Evolutionary conservation across 768 basidiomycete genomes (phyloP), one percentile per base, ranked within the genome.

Genomic region (Royoungia palumana): DNA sequence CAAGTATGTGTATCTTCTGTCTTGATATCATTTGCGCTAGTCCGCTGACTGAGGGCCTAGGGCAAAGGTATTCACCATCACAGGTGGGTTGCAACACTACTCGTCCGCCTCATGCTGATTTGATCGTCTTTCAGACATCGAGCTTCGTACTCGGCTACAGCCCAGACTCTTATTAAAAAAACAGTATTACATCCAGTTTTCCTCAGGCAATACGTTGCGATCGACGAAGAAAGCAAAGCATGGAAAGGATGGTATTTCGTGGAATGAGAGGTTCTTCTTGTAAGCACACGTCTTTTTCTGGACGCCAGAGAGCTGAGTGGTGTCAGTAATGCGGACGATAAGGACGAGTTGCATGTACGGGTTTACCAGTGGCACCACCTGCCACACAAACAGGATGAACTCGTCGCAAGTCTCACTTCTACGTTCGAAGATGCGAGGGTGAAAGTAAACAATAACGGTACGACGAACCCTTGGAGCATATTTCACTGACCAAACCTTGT

Each of bases 61-160:
- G 28, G 24, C 35, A 14, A 55, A 45, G 37, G 6, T 20, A 2
- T 41, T 54, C n/a, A 48, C 40, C 7, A 30, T 55, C 39, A 37
- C 22, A 20, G 40, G 52, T 49, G 21, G 17, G 0, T 1, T n/a
- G 7, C 3, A 7, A 9, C 25, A 2, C 2, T 6, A 11, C 2
- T 14, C 1, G 30, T 5, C 5, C 21, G 4, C 6, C 2, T 3
- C 12, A 14, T 30, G 6, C 35, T 0, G 16, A 9, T 5, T 12
- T 7, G n/a, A 19, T 1, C 22, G 12, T 13, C 27, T 20, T 44
- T 24, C 20, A 53, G 51, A 50, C 39, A 45, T 55, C 43, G 24
- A 48, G 16, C 51, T 45, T 30, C 13, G 12, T 8, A 34, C 43
- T 34, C 21, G 17, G n/a, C n/a, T n/a, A 19, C 19, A 27, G 5